These are phyloP conservation scores for Artemisia tridentata DNA, from an alignment of 129 eudicot genomes.

Conservation along the genomic window DNA sequence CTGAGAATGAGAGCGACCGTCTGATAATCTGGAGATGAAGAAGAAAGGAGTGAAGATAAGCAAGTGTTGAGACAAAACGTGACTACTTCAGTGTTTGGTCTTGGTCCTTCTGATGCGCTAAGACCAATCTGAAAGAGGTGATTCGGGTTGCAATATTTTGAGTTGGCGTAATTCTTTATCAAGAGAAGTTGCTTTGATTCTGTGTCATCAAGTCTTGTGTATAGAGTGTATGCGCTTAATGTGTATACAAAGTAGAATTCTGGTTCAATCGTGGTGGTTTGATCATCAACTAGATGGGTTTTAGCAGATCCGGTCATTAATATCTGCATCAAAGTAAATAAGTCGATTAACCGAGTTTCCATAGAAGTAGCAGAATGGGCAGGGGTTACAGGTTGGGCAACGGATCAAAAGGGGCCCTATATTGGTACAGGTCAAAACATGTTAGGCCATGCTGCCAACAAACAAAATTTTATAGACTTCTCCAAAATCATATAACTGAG, in stretches of 20 bases:
- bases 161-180: conserved; percentile 59
- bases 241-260: conserved; percentile 65
- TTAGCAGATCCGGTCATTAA: conserved; percentile 37
- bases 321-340: conserved; percentile 48
- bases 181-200: conserved; percentile 63
- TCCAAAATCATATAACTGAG: not conserved
- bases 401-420: not conserved
- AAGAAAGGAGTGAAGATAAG: conserved; percentile 68
- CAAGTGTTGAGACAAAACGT: conserved; percentile 63
- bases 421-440: not conserved
- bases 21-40: conserved; percentile 73
- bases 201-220: conserved; percentile 57
- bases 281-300: conserved; percentile 39
- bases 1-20: conserved; percentile 66
- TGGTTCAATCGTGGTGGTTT: conserved; percentile 47
- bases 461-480: not conserved
- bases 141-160: conserved; percentile 67
- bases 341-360: not conserved
- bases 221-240: conserved; percentile 67
- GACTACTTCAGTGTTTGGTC: conserved; percentile 69
- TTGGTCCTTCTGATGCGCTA: conserved; percentile 66
- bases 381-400: not conserved
- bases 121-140: conserved; percentile 79
- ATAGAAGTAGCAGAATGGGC: not conserved
- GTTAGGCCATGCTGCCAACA: not conserved